Conservation (phyloP, 2,329 filamentous ascomycete genomes). For the Pseudocercospora macadamiae region DNA sequence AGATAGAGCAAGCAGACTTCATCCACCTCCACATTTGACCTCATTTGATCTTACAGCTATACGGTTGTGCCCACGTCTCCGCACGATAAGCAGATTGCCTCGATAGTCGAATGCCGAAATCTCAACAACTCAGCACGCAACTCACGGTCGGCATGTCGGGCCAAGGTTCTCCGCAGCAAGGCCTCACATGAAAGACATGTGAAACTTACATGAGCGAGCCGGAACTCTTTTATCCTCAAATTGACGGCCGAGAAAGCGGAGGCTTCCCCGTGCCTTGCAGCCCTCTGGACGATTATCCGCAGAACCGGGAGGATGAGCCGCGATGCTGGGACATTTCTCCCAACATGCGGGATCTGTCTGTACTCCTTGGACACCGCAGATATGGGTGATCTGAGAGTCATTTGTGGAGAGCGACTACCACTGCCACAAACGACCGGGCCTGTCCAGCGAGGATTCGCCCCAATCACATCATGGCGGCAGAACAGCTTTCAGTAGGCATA, state of each 20-base stretch:
- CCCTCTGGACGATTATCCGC: not conserved
- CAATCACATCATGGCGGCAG: slow-evolving; percentile 12
- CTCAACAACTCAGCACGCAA: no score
- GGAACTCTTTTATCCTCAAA: not conserved
- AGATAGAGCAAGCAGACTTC: slow-evolving; percentile 1
- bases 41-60: not conserved
- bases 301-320: not conserved
- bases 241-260: not conserved
- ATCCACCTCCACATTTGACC: not conserved
- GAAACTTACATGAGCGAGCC: not conserved
- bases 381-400: no score
- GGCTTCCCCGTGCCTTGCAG: not conserved
- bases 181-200: not conserved
- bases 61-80: not conserved
- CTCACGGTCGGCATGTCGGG: no score
- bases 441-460: no score
- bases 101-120: no score
- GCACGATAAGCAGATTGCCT: no score
- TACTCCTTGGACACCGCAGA: not conserved
- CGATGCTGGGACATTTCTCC: not conserved
- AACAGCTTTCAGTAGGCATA: slow-evolving; percentile 6
- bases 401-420: no score
- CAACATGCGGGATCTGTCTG: not conserved
- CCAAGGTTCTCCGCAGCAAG: not conserved
- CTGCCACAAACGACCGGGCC: no score